These are phyloP conservation scores for Taxawa tesnikishii DNA, from an alignment of 2,329 filamentous ascomycete species.

Conservation along the genomic window DNA sequence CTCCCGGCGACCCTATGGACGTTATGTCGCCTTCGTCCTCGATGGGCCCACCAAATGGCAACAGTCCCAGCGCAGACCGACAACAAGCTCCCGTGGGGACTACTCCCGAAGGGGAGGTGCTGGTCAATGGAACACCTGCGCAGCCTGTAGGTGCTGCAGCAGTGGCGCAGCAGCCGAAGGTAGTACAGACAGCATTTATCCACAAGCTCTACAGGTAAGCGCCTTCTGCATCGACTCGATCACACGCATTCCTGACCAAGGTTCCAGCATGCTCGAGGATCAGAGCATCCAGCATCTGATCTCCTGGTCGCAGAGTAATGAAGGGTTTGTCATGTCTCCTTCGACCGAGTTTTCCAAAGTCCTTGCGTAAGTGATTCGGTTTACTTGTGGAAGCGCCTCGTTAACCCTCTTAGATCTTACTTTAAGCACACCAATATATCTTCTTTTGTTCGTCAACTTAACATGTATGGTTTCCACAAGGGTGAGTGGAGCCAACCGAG, in stretches of 20 bases:
- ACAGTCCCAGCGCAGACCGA: conserved; percentile 36
- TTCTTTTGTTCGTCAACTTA: conserved; percentile 92
- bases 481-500: conserved; percentile 39
- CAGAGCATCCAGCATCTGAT: conserved; percentile 87
- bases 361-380: conserved; percentile 59
- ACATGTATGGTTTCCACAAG: conserved; percentile 99
- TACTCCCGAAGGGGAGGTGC: conserved; percentile 16
- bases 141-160: conserved; percentile 47
- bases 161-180: conserved; percentile 85
- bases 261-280: conserved; percentile 84
- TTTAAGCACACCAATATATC: conserved; percentile 99
- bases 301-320: conserved; percentile 84
- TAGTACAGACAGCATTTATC: conserved; percentile 96
- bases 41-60: conserved; percentile 37
- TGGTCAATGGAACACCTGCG: conserved; percentile 29
- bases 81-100: conserved; percentile 22
- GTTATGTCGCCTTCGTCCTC: conserved; percentile 33
- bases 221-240: neutral
- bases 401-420: conserved; percentile 58
- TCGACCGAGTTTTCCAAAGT: conserved; percentile 97
- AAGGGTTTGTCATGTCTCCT: conserved; percentile 98
- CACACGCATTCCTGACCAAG: too few relatives aligned
- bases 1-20: conserved; percentile 43
- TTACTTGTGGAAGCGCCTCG: conserved; percentile 8
- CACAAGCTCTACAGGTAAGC: conserved; percentile 96